phyloP scores from a whole-genome alignment of 2,329 filamentous ascomycete species.

The Teratosphaeria destructans region DNA sequence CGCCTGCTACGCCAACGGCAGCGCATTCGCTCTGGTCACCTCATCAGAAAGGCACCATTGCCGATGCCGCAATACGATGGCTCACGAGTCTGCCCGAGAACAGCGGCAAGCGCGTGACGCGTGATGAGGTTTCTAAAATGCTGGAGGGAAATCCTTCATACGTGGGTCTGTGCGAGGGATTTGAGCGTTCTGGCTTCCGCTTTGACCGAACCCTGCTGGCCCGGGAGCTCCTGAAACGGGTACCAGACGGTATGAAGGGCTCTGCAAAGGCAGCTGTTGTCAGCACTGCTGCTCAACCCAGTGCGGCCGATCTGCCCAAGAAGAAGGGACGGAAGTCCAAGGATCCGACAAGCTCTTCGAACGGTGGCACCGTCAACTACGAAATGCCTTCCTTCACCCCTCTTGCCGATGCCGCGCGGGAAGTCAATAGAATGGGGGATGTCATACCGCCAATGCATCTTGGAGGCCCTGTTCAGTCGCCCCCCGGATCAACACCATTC shows the following conservation, averaged over 20 bases:
- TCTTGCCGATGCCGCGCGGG: slow-evolving; percentile 14
- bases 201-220: slow-evolving; percentile 46
- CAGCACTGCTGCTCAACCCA: slow-evolving; percentile 8
- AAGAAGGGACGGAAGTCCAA: slow-evolving; percentile 9
- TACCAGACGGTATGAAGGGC: slow-evolving; percentile 23
- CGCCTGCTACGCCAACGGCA: not conserved
- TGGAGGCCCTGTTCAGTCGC: slow-evolving; percentile 5
- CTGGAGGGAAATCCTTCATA: slow-evolving; percentile 47
- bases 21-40: slow-evolving; percentile 39
- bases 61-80: slow-evolving; percentile 39
- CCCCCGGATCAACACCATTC: not conserved
- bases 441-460: not conserved
- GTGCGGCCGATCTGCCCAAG: slow-evolving; percentile 8
- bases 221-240: slow-evolving; percentile 37
- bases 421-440: slow-evolving; percentile 12
- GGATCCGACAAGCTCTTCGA: slow-evolving; percentile 4
- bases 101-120: slow-evolving; percentile 26
- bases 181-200: slow-evolving; percentile 40
- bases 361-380: slow-evolving; percentile 14
- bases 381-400: slow-evolving; percentile 17
- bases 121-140: slow-evolving; percentile 34
- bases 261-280: slow-evolving; percentile 1
- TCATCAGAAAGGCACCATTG: slow-evolving; percentile 41
- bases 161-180: slow-evolving; percentile 42
- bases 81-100: slow-evolving; percentile 36